A percentile compares a stretch with the other conserved stretches of the same genome.
phyloP scores from a whole-genome alignment of 768 basidiomycete genomes.

The Termitomyces sp. region DNA sequence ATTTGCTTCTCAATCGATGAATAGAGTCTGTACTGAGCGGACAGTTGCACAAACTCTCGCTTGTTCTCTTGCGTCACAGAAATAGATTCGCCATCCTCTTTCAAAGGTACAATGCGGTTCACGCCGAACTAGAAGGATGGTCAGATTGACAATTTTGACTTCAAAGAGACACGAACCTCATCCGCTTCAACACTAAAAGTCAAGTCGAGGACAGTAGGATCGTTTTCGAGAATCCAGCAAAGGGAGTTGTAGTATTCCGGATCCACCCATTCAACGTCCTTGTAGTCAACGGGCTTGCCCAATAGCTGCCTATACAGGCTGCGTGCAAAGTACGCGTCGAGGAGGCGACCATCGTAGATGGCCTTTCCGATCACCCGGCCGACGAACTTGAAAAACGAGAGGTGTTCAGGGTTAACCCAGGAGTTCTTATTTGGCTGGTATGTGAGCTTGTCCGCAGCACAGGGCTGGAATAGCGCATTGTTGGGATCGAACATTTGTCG shows the following conservation, averaged over 20 bases:
- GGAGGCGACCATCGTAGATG: conserved; percentile 91
- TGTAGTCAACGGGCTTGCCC: conserved; percentile 91
- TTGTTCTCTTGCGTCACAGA: conserved; percentile 96
- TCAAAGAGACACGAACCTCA: conserved; percentile 52
- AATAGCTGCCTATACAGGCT: conserved; percentile 95
- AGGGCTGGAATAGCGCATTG: conserved; percentile 97
- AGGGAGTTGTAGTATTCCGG: conserved; percentile 98
- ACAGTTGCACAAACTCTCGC: conserved; percentile 92
- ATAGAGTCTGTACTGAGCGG: conserved; percentile 90
- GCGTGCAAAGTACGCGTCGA: conserved; percentile 97
- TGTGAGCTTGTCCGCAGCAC: conserved; percentile 89
- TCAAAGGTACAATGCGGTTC: conserved; percentile 83
- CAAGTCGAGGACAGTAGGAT: conserved; percentile 80
- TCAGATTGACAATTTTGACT: not conserved
- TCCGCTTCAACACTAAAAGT: conserved; percentile 97
- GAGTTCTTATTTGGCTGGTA: conserved; percentile 96
- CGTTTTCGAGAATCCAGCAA: conserved; percentile 98
- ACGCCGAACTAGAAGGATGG: conserved; percentile 70
- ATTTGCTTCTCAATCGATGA: conserved; percentile 97
- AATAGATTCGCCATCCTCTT: conserved; percentile 77
- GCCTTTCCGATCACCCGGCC: conserved; percentile 98
- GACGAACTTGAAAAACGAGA: conserved; percentile 98
- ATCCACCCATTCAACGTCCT: conserved; percentile 96
- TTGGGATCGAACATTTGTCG: conserved; percentile 99
- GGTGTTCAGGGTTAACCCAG: conserved; percentile 91